Percentiles rank a stretch among this genome's conserved stretches.
Conservation (phyloP, 2,329 filamentous ascomycete genomes). For the Didymella lethalis region DNA sequence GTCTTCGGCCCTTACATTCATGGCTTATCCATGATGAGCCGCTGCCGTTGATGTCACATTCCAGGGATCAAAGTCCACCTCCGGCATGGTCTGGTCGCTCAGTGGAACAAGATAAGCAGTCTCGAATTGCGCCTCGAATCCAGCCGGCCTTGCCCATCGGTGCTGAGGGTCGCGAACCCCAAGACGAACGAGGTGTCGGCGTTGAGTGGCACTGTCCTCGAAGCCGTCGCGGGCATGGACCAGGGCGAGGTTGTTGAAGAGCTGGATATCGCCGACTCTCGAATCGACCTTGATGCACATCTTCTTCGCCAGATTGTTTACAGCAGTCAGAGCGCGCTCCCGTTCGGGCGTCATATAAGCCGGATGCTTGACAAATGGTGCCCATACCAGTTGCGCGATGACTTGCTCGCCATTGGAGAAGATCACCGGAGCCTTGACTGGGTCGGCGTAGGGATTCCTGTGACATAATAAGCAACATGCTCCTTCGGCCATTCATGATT, state of each 20-base stretch:
- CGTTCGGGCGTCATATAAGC: neutral
- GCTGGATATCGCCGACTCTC: neutral
- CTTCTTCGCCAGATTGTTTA: neutral
- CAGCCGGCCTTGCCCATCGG: neutral
- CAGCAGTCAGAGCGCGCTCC: neutral
- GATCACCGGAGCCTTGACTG: neutral
- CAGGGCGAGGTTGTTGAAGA: neutral
- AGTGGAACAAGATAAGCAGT: neutral
- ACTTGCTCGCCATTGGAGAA: neutral
- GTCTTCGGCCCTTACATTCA: neutral
- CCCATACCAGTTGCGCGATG: neutral
- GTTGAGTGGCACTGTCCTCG: neutral
- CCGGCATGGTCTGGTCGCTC: neutral
- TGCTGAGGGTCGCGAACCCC: neutral
- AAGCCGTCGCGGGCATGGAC: neutral
- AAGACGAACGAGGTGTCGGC: neutral
- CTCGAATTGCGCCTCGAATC: neutral
- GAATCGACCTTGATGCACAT: neutral
- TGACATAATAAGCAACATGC: neutral
- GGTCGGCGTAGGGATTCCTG: neutral
- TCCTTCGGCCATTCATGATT: neutral
- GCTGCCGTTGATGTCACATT: neutral
- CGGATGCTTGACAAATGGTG: neutral
- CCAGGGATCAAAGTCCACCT: neutral
- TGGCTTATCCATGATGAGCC: neutral